These are phyloP conservation scores for Triangularia setosa DNA, from an alignment of 2,329 filamentous ascomycete species.

Conservation along the genomic window DNA sequence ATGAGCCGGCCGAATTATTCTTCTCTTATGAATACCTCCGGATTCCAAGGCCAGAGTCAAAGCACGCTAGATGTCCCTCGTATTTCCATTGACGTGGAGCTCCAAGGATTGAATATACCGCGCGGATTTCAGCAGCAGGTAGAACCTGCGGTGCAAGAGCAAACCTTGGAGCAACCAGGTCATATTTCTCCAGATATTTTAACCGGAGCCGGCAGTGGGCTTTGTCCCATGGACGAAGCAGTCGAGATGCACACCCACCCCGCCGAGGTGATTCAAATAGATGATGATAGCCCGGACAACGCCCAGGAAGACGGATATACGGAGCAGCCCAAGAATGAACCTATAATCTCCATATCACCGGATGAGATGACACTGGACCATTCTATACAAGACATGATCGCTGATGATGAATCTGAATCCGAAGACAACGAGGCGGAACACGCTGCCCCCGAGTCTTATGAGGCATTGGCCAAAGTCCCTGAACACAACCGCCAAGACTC, in stretches of 20 bases:
- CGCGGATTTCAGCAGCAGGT: not conserved
- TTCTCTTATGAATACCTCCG: not conserved
- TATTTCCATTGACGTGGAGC: not conserved
- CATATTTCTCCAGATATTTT: conserved; percentile 12
- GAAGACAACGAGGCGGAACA: not conserved
- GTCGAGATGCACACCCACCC: not conserved
- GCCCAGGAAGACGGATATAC: not conserved
- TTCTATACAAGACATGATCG: not conserved
- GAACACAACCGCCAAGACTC: conserved; percentile 20
- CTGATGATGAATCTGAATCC: conserved; percentile 7
- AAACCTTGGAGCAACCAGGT: not conserved
- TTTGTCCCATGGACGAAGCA: not conserved
- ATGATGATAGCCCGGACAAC: not conserved
- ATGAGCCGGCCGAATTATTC: conserved; percentile 9
- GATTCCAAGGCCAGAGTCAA: not conserved
- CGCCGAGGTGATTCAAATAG: conserved; percentile 1
- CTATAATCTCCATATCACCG: not conserved
- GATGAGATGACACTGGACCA: conserved; percentile 13
- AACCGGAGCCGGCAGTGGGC: not conserved
- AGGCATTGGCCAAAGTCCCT: not conserved
- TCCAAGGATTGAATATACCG: not conserved
- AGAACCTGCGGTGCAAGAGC: not conserved
- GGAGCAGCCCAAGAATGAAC: conserved; percentile 3
- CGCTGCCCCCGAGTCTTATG: not conserved
- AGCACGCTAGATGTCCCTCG: not conserved